Base-by-base conservation (phyloP, 2,329 filamentous ascomycete genomes). In the Metarhizium guizhouense region DNA sequence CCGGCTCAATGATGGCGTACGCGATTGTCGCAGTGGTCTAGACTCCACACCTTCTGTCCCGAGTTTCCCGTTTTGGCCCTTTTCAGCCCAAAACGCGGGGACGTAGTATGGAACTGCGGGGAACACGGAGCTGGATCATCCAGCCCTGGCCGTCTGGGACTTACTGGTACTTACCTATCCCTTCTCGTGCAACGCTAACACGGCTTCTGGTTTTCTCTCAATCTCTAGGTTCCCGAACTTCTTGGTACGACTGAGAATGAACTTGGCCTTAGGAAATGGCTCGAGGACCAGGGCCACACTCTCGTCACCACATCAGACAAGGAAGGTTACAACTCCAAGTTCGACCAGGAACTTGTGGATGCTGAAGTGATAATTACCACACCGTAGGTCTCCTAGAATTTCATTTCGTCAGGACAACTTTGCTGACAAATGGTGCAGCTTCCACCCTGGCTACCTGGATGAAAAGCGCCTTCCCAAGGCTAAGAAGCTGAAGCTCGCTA, bases 361-460 rank as follows among this genome's bases (percentile, higher is more conserved):
- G 91, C 94, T 60, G 94, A 99, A 76, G 81, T 99, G 75, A 97
- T 99, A 82, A 97, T 99, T 76, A 99, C 94, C 65, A 99, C 94
- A 57, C 94, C 94, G 88, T 96, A 74, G 59, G 80, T 32, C 43
- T 16, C 7, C 4, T 40, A 6, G 5, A 6, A 14, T 7, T 32
- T 5, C 25, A 14, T 13, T 30, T 13, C 20, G 43, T 30, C n/a
- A 40, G 7, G 47, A 25, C 43, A 29, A 16, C 25, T 13, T 18
- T 8, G 36, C 47, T 55, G 25, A 49, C 49, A 30, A 30, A 54
- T 20, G 40, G 3, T 13, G 29, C 65, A 95, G 90, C 70, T 97
- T 97, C 87, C 93, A 97, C 81, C 93, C 93, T 54, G 94, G 93
- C 62, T 99, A 99, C 81, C 87, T 99, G 57, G 97, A 89, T 52